phyloP scores from a whole-genome alignment of 2,329 filamentous ascomycete species.

The Pestalotiopsis sp. region DNA sequence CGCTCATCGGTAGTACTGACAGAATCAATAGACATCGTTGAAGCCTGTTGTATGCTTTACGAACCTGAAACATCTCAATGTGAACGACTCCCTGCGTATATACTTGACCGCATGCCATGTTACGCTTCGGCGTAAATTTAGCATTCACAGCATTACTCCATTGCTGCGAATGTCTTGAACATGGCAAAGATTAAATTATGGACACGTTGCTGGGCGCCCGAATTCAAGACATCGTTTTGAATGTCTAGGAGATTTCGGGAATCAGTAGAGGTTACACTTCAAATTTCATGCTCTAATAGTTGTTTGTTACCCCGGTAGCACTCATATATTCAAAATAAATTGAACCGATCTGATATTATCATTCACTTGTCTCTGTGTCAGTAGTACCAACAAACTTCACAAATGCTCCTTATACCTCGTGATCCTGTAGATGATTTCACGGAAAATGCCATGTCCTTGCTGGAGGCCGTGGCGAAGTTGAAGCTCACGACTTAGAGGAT shows the following conservation, averaged over 20 bases:
- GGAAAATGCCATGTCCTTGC: no score
- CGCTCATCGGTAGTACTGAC: neutral
- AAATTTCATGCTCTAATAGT: neutral
- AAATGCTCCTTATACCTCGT: no score
- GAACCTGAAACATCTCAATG: neutral
- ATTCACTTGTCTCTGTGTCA: neutral
- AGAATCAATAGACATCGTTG: neutral
- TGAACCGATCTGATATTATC: neutral
- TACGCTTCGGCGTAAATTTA: constrained; percentile 28
- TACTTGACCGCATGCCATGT: constrained; percentile 2
- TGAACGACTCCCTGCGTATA: neutral
- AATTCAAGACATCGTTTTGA: constrained; percentile 58
- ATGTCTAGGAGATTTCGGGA: constrained; percentile 55
- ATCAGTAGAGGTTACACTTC: constrained; percentile 61
- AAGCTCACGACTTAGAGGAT: no score
- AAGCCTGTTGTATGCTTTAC: neutral
- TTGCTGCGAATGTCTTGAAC: constrained; percentile 58
- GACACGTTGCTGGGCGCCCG: constrained; percentile 61
- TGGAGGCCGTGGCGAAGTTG: no score
- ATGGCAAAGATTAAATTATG: constrained; percentile 52
- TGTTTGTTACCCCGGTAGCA: neutral
- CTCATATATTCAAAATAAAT: neutral
- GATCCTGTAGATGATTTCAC: no score
- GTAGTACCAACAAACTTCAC: no score
- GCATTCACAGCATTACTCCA: constrained; percentile 48